These are phyloP conservation scores for Raddia guianensis DNA, from an alignment of 176 grass and related monocot species.

Conservation along the genomic window DNA sequence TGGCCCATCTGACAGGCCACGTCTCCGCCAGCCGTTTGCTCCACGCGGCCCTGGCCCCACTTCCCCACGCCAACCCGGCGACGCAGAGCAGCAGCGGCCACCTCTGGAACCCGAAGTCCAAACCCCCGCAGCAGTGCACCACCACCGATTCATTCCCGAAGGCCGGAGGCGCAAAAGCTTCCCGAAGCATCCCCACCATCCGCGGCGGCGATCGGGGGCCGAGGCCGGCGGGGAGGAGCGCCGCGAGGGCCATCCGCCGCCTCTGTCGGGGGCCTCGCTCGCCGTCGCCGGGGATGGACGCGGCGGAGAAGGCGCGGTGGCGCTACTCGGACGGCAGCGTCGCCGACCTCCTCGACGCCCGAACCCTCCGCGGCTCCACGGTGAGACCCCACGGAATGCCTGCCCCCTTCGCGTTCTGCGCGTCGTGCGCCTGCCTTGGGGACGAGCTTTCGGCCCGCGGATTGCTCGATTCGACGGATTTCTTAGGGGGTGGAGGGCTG, in stretches of 20 bases:
- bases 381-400: slow-evolving; percentile 30
- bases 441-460: background rate
- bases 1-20: slow-evolving; percentile 13
- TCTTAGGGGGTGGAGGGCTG: background rate
- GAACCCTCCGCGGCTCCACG: slow-evolving; percentile 42
- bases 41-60: slow-evolving; percentile 40
- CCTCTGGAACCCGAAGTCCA: slow-evolving; percentile 13
- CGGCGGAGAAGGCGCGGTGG: slow-evolving; percentile 61
- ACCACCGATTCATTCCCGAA: background rate
- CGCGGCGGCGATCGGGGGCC: slow-evolving; percentile 13
- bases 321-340: slow-evolving; percentile 65
- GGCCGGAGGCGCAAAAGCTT: slow-evolving; percentile 26
- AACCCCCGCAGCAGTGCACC: background rate
- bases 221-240: background rate
- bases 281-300: slow-evolving; percentile 35
- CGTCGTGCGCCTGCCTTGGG: background rate
- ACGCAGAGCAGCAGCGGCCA: background rate
- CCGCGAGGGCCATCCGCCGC: background rate
- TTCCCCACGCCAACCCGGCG: background rate
- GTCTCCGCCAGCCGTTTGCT: background rate
- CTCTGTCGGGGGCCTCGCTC: background rate
- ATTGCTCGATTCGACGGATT: slow-evolving; percentile 2
- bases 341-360: slow-evolving; percentile 63
- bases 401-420: background rate
- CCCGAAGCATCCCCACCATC: slow-evolving; percentile 41